Conservation (phyloP, 108 stramenopile species). For the Discostella stelligeroides region DNA sequence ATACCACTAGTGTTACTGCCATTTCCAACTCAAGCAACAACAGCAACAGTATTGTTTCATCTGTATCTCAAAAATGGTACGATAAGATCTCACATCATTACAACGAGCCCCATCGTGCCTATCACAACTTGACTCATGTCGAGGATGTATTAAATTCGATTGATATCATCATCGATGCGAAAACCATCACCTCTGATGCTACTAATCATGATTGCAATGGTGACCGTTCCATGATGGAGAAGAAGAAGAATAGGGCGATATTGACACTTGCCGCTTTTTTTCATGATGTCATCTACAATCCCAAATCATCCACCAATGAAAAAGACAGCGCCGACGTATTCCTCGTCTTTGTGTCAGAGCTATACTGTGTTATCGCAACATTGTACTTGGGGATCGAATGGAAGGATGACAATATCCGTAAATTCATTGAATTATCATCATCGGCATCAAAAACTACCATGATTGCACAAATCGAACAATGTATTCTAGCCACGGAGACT, state of each 20-base stretch:
- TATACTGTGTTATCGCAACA: slow-evolving; percentile 4
- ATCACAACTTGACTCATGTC: slow-evolving; percentile 83
- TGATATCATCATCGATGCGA: slow-evolving; percentile 32
- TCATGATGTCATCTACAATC: slow-evolving; percentile 87
- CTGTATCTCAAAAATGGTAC: slow-evolving; percentile 54
- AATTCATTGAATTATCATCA: not conserved
- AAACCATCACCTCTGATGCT: too few species aligned
- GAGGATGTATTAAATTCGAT: slow-evolving; percentile 69
- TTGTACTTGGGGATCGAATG: not conserved
- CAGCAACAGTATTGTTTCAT: slow-evolving; percentile 8
- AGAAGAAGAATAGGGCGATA: slow-evolving; percentile 26
- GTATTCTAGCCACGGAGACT: slow-evolving; percentile 47
- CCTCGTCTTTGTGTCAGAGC: slow-evolving; percentile 54
- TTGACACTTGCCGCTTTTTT: slow-evolving; percentile 71
- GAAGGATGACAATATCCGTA: slow-evolving; percentile 4
- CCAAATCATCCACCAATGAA: slow-evolving; percentile 73
- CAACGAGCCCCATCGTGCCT: slow-evolving; percentile 56
- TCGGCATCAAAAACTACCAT: slow-evolving; percentile 6
- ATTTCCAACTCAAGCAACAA: not conserved
- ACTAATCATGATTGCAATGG: too few species aligned
- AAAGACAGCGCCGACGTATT: slow-evolving; percentile 74
- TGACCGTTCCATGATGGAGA: not conserved
- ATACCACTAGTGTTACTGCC: too few species aligned
- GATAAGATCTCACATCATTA: slow-evolving; percentile 55
- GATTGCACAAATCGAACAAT: slow-evolving; percentile 42